Evolutionary conservation across 2,329 filamentous ascomycete species (phyloP), one percentile per base, ranked within the genome.

Genomic region (Lachnellula occidentalis): DNA sequence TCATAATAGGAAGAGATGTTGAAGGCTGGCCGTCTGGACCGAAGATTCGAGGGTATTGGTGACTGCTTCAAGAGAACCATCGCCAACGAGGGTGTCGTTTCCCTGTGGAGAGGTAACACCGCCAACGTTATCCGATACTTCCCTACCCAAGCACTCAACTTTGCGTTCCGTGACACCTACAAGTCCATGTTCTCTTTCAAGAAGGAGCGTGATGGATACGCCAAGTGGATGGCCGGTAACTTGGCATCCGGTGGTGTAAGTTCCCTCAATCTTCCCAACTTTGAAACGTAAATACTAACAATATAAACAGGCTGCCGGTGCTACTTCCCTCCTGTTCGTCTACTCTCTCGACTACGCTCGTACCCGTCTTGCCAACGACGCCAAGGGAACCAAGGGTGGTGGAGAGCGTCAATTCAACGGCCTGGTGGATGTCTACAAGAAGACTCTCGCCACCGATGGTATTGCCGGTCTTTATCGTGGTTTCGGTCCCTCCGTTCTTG

Each of bases 91-190:
- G 94, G 94, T 89, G 79, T 94, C 71, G 86, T 94, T 77, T 86
- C 92, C 66, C 85, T 99, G 72, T 99, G 94, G 94, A 87, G 94
- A 86, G 94, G 94, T 80, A 99, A 99, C 90, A 99, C 94, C 76
- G 94, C 94, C 90, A 99, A 99, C 88, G 94, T 99, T 79, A 96
- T 99, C 85, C 94, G 94, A 88, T 99, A 99, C 85, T 99, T 99
- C 90, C 94, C 94, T 70, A 99, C 94, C 77, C 94, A 99, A 86
- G 94, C 94, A 72, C 84, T 99, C 77, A 99, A 99, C 92, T 99
- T 99, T 75, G 94, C 94, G 76, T 99, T 99, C 94, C 94, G 94
- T 79, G 94, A 99, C 80, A 96, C 95, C 87, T 99, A 96, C 91
- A 99, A 99, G 91, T 84, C 88, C 74, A 95, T 99, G 92, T 99